A percentile compares a stretch with the other conserved stretches of the same genome.
phyloP scores from a whole-genome alignment of 768 basidiomycete species.

The Clitopilus passeckerianus region DNA sequence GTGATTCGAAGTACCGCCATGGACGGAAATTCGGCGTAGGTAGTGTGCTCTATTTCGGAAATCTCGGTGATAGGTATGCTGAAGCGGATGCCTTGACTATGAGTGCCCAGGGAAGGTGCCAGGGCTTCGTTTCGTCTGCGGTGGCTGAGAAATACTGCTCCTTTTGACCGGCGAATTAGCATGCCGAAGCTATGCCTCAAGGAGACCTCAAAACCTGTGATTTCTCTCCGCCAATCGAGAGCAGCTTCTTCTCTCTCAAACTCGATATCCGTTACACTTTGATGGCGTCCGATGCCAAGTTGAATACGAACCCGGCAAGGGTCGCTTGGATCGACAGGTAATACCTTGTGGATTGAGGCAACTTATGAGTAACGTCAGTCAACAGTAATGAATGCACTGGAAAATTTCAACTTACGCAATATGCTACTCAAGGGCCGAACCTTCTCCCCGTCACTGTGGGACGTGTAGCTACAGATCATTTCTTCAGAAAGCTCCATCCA shows the following conservation, averaged over 20 bases:
- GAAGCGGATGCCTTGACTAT: conserved; percentile 34
- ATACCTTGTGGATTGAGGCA: conserved; percentile 37
- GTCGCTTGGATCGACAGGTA: conserved; percentile 37
- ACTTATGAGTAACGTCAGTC: conserved; percentile 26
- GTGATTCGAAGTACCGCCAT: conserved; percentile 18
- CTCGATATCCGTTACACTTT: conserved; percentile 28
- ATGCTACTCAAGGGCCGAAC: conserved; percentile 50
- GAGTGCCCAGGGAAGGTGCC: conserved; percentile 20
- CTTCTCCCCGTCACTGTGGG: conserved; percentile 47
- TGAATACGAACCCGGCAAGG: conserved; percentile 36
- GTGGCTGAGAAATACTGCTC: conserved; percentile 38
- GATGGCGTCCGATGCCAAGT: conserved; percentile 23
- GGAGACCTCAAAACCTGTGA: conserved; percentile 29
- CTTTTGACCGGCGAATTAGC: conserved; percentile 16
- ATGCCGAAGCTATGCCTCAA: background rate
- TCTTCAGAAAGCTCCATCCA: conserved; percentile 63
- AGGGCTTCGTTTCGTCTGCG: conserved; percentile 34
- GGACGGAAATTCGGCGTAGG: conserved; percentile 20
- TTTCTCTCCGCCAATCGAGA: conserved; percentile 42
- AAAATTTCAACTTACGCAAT: conserved; percentile 31
- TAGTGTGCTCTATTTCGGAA: conserved; percentile 14
- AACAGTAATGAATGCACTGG: background rate
- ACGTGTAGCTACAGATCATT: conserved; percentile 53
- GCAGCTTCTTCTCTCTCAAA: conserved; percentile 58
- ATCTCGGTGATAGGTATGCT: conserved; percentile 41